A percentile compares a stretch with the other conserved stretches of the same genome.
Evolutionary conservation across 75 land plant species (phyloP).

Genomic region (Sequoiadendron giganteum): DNA sequence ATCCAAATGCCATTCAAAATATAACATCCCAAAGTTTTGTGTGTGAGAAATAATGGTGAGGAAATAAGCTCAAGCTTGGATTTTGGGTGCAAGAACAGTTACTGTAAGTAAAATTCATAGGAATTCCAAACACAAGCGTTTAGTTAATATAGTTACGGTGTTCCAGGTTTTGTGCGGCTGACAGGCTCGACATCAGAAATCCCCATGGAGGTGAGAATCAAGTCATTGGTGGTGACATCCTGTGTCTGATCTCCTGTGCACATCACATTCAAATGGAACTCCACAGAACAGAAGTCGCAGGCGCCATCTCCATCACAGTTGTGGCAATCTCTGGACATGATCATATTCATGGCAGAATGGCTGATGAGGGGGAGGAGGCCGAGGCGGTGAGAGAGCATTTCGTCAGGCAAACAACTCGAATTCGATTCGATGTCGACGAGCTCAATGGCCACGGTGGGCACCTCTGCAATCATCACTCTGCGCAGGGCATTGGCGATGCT

Average conservation of each 20-base stretch:
- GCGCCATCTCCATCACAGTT: slow-evolving; percentile 8
- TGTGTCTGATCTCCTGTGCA: slow-evolving; percentile 14
- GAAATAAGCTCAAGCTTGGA: no score
- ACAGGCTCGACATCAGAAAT: neutral
- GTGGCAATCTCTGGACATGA: slow-evolving; percentile 16
- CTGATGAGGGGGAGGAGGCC: slow-evolving; percentile 15
- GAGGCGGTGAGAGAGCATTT: slow-evolving; percentile 12
- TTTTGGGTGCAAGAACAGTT: no score
- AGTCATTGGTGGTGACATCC: slow-evolving; percentile 11
- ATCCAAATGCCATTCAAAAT: no score
- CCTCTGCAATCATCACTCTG: slow-evolving; percentile 15
- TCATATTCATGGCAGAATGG: slow-evolving; percentile 8
- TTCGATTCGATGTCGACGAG: slow-evolving; percentile 4
- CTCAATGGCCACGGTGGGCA: slow-evolving; percentile 18
- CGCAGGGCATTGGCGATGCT: slow-evolving; percentile 21
- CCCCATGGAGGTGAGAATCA: neutral
- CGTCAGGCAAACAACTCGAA: slow-evolving; percentile 6
- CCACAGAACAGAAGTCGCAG: slow-evolving; percentile 1
- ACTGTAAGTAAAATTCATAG: no score
- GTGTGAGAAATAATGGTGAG: no score
- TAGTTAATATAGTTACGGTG: neutral
- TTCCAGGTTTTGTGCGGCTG: neutral
- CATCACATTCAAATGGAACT: slow-evolving; percentile 1
- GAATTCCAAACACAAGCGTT: no score
- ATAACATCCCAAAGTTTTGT: no score